Evolutionary conservation across 2,329 filamentous ascomycete species (phyloP), one percentile per base, ranked within the genome.

Genomic region (Cyanodermella asteris): DNA sequence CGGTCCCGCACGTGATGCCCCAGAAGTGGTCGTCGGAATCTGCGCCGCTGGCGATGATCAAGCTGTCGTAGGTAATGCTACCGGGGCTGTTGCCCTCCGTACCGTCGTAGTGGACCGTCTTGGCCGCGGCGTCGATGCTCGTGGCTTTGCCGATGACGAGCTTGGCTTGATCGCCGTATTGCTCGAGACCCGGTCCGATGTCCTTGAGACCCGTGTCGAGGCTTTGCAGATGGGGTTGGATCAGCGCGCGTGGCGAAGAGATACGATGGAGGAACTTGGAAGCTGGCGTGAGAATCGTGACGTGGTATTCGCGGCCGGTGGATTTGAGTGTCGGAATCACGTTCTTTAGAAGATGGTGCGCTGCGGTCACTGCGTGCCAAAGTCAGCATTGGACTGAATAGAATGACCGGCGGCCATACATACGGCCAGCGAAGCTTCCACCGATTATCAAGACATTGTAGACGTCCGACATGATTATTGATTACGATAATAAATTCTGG

Each of bases 21-120:
- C 58, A 51, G 4, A 51, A 42, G 1, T 51, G 45, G 15, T 53
- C 46, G 7, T 47, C 40, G 2, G 61, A 59, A 7, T 38, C 50
- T 18, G 55, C 55, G 6, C 63, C 63, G 1, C 61, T 63, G 7
- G 61, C 60, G 29, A 67, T 55, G 24, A 68, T 46, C 3, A 68
- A 47, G n/a, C 59, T 55, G 34, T 64, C 53, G 38, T 60, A 68
- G 3, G 44, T 28, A 7, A 66, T 32, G 5, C 34, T 29, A 13
- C 23, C 30, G 24, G n/a, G n/a, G n/a, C 24, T 32, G 15, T 34
- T 38, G n/a, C n/a, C n/a, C n/a, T n/a, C n/a, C n/a, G n/a, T n/a
- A 12, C 38, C 40, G 11, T 44, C 49, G 34, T 61, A 47, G 3
- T 46, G 42, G 5, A 68, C 48, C 2, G 41, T 54, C 16, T 58